Evolutionary conservation across 1,139 yeast species (phyloP).

Genomic region (Candida mesenterica): DNA sequence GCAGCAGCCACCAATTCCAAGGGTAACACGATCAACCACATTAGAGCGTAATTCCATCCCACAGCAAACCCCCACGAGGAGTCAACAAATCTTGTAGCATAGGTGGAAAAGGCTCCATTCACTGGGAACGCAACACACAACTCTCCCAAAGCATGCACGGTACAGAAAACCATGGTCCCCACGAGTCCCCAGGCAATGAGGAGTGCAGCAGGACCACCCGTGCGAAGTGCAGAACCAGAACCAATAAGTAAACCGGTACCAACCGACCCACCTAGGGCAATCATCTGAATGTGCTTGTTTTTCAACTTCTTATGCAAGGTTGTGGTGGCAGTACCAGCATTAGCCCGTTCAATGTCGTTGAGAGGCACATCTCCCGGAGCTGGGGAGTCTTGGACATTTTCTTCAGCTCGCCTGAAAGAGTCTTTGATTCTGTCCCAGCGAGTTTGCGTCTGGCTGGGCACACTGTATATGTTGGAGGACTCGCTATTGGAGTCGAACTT

Average conservation of each 20-base stretch:
- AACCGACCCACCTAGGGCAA: conserved; percentile 46
- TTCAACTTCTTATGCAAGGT: conserved; percentile 38
- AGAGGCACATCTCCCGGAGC: conserved; percentile 13
- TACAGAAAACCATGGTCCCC: conserved; percentile 47
- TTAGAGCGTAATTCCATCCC: conserved; percentile 40
- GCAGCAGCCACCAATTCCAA: conserved; percentile 46
- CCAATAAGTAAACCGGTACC: conserved; percentile 61
- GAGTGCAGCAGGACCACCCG: conserved; percentile 83
- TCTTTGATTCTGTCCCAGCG: conserved; percentile 12
- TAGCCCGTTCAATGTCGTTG: conserved; percentile 36
- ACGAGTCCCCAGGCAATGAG: conserved; percentile 63
- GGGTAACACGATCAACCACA: conserved; percentile 46
- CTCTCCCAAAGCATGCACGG: conserved; percentile 61
- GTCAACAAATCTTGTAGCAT: conserved; percentile 58
- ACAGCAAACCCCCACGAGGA: conserved; percentile 60
- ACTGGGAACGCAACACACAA: conserved; percentile 61
- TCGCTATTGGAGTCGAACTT: conserved; percentile 6
- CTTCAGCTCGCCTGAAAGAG: conserved; percentile 15
- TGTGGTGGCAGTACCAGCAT: conserved; percentile 38
- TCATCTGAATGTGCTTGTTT: conserved; percentile 44
- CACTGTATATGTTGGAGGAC: conserved; percentile 1
- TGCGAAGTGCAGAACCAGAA: conserved; percentile 61
- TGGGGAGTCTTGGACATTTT: conserved; percentile 1
- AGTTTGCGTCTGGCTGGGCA: not conserved
- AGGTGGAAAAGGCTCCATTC: conserved; percentile 58